Percentiles rank a stretch among this genome's conserved stretches.
These are phyloP conservation scores for Paecilomyces niveus DNA, from an alignment of 2,329 filamentous ascomycete species.

Conservation along the genomic window DNA sequence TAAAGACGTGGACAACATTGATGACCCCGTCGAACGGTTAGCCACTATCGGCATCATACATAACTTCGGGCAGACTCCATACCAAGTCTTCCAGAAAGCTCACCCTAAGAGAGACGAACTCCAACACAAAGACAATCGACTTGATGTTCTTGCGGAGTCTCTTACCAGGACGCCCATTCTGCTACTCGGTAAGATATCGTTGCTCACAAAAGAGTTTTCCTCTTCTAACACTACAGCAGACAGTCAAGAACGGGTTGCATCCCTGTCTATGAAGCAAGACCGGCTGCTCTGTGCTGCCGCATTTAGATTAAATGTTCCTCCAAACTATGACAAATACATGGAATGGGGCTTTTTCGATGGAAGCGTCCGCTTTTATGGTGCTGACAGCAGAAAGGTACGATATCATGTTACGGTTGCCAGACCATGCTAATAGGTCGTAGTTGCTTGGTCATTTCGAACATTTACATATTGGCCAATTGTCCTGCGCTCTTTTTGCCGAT, in stretches of 20 bases:
- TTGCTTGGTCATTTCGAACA: constrained; percentile 87
- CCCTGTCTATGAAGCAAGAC: constrained; percentile 71
- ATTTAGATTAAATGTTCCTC: constrained; percentile 80
- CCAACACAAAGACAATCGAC: constrained; percentile 56
- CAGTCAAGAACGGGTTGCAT: constrained; percentile 71
- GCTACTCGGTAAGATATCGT: constrained; percentile 51
- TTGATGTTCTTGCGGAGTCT: constrained; percentile 72
- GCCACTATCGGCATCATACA: constrained; percentile 95
- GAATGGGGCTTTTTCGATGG: constrained; percentile 96
- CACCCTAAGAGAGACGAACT: constrained; percentile 71
- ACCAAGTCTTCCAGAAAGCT: constrained; percentile 79
- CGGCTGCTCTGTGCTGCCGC: constrained; percentile 75
- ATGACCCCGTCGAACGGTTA: constrained; percentile 76
- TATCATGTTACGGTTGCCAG: neutral
- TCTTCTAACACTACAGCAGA: constrained; percentile 30
- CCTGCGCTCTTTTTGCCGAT: constrained; percentile 75
- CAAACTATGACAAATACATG: constrained; percentile 79
- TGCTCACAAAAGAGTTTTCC: neutral
- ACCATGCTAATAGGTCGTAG: constrained; percentile 17
- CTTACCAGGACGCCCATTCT: constrained; percentile 73
- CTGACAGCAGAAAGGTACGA: constrained; percentile 66
- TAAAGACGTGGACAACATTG: constrained; percentile 84
- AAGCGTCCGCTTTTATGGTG: constrained; percentile 82
- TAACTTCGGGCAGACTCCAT: constrained; percentile 95
- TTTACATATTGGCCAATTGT: constrained; percentile 83